A percentile compares a stretch with the other conserved stretches of the same genome.
phyloP scores from a whole-genome alignment of 148 eudicot genomes.

The Oxyria digyna region DNA sequence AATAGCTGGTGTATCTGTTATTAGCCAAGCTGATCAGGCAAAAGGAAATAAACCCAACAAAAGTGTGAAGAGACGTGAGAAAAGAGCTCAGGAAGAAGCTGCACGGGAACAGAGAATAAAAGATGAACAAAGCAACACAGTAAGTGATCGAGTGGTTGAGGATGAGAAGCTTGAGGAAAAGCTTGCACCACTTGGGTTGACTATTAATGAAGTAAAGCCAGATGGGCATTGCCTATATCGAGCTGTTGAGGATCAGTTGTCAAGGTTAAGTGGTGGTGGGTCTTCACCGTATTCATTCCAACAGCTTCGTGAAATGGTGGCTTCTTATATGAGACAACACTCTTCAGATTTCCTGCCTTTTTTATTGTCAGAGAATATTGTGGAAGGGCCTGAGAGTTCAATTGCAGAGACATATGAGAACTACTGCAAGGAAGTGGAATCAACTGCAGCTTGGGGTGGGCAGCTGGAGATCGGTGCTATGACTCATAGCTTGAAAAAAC shows the following conservation, averaged over 20 bases:
- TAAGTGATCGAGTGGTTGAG: constrained; percentile 42
- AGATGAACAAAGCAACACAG: constrained; percentile 49
- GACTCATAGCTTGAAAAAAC: constrained; percentile 56
- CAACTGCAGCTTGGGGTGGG: constrained; percentile 77
- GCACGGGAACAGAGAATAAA: constrained; percentile 67
- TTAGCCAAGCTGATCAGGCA: constrained; percentile 28
- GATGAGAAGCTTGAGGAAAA: constrained; percentile 38
- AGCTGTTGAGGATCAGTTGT: constrained; percentile 64
- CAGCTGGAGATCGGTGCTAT: constrained; percentile 64
- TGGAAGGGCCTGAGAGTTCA: constrained; percentile 33
- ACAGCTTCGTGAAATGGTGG: constrained; percentile 56
- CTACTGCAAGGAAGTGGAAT: constrained; percentile 55
- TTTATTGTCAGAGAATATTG: constrained; percentile 44
- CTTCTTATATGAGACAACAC: constrained; percentile 48
- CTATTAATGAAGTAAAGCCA: constrained; percentile 47
- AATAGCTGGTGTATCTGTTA: constrained; percentile 58
- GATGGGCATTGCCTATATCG: constrained; percentile 72
- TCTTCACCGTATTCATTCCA: constrained; percentile 39
- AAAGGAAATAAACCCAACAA: constrained; percentile 40
- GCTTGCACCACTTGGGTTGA: constrained; percentile 50
- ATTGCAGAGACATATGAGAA: constrained; percentile 41
- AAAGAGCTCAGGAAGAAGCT: constrained; percentile 68
- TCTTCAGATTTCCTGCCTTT: constrained; percentile 50
- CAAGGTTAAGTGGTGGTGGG: constrained; percentile 34
- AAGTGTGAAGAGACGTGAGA: constrained; percentile 54